Conservation (phyloP, 768 basidiomycete species). For the Mrakia gelida region DNA sequence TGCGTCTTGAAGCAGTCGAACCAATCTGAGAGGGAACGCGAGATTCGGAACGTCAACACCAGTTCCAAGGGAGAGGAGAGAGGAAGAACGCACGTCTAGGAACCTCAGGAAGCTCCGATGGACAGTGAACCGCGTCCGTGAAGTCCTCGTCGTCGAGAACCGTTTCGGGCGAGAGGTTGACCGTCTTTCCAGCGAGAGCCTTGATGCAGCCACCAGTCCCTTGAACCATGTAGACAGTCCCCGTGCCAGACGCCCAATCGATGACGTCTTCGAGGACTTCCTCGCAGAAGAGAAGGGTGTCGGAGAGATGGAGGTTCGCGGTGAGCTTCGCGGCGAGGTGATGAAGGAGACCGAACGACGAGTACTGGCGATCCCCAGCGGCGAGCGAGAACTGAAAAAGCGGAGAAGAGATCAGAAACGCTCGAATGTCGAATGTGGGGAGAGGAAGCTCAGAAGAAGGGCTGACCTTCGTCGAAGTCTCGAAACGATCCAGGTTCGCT, state of each 20-base stretch:
- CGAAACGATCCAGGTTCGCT: slow-evolving; percentile 57
- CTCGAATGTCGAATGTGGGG: slow-evolving; percentile 47
- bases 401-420: slow-evolving; percentile 56
- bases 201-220: slow-evolving; percentile 50
- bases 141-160: slow-evolving; percentile 61
- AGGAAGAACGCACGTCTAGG: not conserved
- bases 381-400: slow-evolving; percentile 14
- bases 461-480: slow-evolving; percentile 45
- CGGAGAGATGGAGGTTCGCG: slow-evolving; percentile 13
- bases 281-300: slow-evolving; percentile 27
- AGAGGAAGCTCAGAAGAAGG: slow-evolving; percentile 53
- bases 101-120: not conserved
- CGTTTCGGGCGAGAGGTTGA: slow-evolving; percentile 51
- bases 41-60: not conserved
- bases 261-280: slow-evolving; percentile 29
- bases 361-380: slow-evolving; percentile 53
- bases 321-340: slow-evolving; percentile 40
- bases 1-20: slow-evolving; percentile 42
- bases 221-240: slow-evolving; percentile 38
- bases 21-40: not conserved
- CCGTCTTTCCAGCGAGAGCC: slow-evolving; percentile 60
- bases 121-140: slow-evolving; percentile 49
- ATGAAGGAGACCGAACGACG: slow-evolving; percentile 59
- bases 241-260: slow-evolving; percentile 55
- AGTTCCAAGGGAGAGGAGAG: not conserved